Base-by-base conservation (phyloP, 768 basidiomycete species). In the Trametes punicea region DNA sequence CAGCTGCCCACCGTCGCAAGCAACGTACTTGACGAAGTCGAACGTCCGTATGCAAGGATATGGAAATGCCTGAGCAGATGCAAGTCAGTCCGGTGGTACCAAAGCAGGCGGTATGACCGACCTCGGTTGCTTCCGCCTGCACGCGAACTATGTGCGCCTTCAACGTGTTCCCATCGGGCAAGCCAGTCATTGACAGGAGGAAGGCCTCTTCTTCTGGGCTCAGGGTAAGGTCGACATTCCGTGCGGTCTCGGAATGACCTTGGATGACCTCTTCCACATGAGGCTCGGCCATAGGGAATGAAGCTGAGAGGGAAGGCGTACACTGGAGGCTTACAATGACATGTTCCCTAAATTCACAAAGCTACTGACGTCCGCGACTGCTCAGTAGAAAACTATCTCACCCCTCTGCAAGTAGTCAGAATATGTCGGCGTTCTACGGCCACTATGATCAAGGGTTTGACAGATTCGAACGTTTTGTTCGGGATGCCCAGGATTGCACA, bases 41-140 rank as follows among this genome's bases (percentile, higher is more conserved):
- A 69, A 67, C 6, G 47, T 39, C 5, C 65, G 62, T 47, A 73
- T 71, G 45, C 71, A 73, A 4, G 66, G 65, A 51, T 70, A 72
- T 2, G 71, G 67, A 47, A 65, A 53, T 18, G 68, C 58, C 71
- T 70, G 45, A 31, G 16, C 5, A 15, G 21, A 45, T 26, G 59
- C 7, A 16, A 30, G 29, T 21, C 27, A n/a, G 13, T 30, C 4
- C 30, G 2, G 11, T 6, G 9, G 23, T 23, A 8, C 34, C 34
- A 7, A 36, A 4, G 4, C 8, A 15, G 5, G 34, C 15, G 34
- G 13, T 10, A 36, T 36, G 7, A 36, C 34, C 5, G 34, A 36
- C 34, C 34, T 36, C 34, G 5, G 34, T 16, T 36, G 34, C 34
- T 36, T 36, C 34, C 15, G 34, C 34, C n/a, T 36, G 34, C 34